Conservation (phyloP, 2,329 filamentous ascomycete species). For the Penicillium griseofulvum region DNA sequence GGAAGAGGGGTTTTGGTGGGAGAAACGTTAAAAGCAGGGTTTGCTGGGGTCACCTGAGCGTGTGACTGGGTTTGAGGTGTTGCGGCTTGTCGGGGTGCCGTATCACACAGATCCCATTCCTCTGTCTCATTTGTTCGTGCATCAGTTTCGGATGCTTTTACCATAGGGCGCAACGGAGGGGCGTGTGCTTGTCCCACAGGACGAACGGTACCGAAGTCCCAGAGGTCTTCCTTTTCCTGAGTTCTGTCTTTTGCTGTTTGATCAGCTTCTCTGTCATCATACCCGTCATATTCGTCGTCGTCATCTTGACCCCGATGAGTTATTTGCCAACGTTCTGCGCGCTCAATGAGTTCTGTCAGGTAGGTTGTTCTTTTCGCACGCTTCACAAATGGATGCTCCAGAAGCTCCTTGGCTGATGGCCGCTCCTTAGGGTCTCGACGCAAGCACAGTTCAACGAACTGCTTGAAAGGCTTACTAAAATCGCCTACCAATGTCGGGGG, state of each 20-base stretch:
- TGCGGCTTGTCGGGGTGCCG: constrained; percentile 26
- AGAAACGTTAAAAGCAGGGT: constrained; percentile 44
- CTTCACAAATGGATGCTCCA: constrained; percentile 87
- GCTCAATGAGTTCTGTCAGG: constrained; percentile 90
- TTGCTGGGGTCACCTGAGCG: constrained; percentile 55
- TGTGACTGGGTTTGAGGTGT: constrained; percentile 49
- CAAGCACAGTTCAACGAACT: constrained; percentile 79
- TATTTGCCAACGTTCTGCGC: constrained; percentile 81
- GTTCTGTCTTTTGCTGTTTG: constrained; percentile 41
- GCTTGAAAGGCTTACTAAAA: constrained; percentile 79
- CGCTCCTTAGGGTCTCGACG: constrained; percentile 86
- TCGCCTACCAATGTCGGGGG: constrained; percentile 78
- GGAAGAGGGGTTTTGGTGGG: constrained; percentile 61
- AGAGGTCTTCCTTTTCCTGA: constrained; percentile 73
- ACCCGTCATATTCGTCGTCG: constrained; percentile 61
- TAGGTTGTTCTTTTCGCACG: constrained; percentile 95
- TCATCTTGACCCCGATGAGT: constrained; percentile 66
- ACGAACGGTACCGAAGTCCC: constrained; percentile 96
- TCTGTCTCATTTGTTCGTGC: constrained; percentile 56
- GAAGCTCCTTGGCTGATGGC: constrained; percentile 78
- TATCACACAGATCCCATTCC: constrained; percentile 34
- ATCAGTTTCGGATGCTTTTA: constrained; percentile 75
- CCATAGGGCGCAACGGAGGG: constrained; percentile 65
- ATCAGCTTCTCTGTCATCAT: constrained; percentile 54
- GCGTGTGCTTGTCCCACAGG: constrained; percentile 62